Conservation (phyloP, 768 basidiomycete genomes). For the Auricularia auricula-judae region DNA sequence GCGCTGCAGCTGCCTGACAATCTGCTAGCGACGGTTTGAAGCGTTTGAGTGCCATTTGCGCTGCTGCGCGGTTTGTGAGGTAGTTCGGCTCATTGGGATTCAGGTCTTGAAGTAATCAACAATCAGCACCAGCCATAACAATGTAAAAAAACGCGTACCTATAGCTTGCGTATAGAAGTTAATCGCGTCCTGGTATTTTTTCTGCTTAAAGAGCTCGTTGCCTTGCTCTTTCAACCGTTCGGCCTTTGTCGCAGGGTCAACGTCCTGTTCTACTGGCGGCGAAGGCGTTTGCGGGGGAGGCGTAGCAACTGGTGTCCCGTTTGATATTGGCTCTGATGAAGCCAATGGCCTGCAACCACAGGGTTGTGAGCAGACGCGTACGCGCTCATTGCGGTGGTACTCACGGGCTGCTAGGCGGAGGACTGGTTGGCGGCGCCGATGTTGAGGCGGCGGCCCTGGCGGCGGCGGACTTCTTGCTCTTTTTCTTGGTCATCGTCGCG, state of each 20-base stretch:
- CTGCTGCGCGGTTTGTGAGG: constrained; percentile 77
- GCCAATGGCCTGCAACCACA: neutral
- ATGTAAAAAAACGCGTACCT: neutral
- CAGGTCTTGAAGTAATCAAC: constrained; percentile 29
- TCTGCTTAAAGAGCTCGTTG: constrained; percentile 60
- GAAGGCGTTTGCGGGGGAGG: neutral
- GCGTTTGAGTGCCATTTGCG: constrained; percentile 70
- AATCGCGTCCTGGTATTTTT: constrained; percentile 48
- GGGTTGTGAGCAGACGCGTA: neutral
- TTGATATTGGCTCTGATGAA: neutral
- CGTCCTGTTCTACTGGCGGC: constrained; percentile 9
- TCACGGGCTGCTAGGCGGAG: neutral
- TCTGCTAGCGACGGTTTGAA: constrained; percentile 67
- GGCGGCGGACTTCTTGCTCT: neutral
- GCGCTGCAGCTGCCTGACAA: constrained; percentile 59
- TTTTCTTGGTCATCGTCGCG: neutral
- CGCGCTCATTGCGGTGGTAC: neutral
- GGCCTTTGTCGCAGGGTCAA: constrained; percentile 69
- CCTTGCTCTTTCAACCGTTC: constrained; percentile 81
- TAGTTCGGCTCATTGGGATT: constrained; percentile 61
- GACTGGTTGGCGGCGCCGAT: neutral
- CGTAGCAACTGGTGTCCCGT: neutral
- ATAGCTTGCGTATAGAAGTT: constrained; percentile 54
- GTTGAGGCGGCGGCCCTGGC: neutral
- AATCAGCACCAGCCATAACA: neutral